These are phyloP conservation scores for Centrapalus pauciflorus DNA, from an alignment of 129 eudicot species.

Conservation along the genomic window DNA sequence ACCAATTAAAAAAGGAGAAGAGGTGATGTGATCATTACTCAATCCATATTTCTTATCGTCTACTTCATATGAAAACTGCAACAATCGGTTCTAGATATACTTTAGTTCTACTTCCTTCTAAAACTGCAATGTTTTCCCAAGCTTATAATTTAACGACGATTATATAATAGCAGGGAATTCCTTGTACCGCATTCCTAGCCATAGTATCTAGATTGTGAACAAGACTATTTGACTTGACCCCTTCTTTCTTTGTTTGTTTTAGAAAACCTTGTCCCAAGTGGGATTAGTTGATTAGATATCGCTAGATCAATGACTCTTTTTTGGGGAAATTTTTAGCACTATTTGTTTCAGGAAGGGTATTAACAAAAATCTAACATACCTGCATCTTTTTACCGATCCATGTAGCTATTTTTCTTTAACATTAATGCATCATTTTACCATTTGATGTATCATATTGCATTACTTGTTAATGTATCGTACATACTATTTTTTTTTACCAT, in stretches of 20 bases:
- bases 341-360: no score
- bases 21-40: constrained; percentile 38
- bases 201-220: not conserved
- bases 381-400: no score
- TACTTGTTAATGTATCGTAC: no score
- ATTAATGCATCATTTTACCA: no score
- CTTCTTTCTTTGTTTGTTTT: not conserved
- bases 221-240: not conserved
- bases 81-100: not conserved
- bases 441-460: no score
- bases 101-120: not conserved
- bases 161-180: not conserved
- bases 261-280: no score
- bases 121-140: not conserved
- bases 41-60: not conserved
- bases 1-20: constrained; percentile 66
- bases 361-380: no score
- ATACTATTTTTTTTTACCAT: no score
- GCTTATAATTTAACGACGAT: not conserved
- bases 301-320: no score
- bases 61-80: not conserved
- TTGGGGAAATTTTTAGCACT: no score
- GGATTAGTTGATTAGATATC: no score
- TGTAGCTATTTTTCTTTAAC: no score
- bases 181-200: not conserved